These are phyloP conservation scores for Melaleuca quinquenervia DNA, from an alignment of 345 rosid genomes.

Conservation along the genomic window DNA sequence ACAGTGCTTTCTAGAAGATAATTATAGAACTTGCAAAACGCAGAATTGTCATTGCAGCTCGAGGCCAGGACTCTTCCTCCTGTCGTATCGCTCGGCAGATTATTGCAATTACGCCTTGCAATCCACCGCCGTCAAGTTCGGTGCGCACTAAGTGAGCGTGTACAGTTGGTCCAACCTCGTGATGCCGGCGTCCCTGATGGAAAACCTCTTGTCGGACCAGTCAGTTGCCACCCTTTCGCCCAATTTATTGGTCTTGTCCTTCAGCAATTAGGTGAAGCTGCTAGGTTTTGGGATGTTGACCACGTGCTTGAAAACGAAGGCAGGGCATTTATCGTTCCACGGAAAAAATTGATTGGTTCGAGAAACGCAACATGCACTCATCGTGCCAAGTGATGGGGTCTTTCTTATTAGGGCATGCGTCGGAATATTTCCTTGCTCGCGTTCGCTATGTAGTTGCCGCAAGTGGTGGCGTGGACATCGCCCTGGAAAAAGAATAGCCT, in stretches of 20 bases:
- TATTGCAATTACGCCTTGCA: too few species aligned
- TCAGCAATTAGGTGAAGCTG: conserved; percentile 1
- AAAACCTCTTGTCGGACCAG: conserved; percentile 3
- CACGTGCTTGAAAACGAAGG: background rate
- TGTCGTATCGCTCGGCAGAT: background rate
- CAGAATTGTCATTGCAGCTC: conserved; percentile 33
- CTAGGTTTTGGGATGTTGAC: background rate
- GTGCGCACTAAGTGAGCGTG: too few species aligned
- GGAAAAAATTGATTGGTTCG: background rate
- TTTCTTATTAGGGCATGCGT: conserved; percentile 3
- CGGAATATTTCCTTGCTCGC: conserved; percentile 1
- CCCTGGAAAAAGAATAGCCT: conserved; percentile 26
- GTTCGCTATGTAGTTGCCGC: conserved; percentile 4
- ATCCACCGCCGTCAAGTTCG: too few species aligned
- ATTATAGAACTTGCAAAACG: conserved; percentile 22
- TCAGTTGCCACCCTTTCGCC: conserved; percentile 1
- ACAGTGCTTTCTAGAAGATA: background rate
- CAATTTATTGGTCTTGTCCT: background rate
- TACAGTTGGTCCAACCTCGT: too few species aligned
- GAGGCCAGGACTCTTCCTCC: conserved; percentile 22
- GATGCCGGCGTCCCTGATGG: too few species aligned
- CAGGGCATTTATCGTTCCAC: accelerated
- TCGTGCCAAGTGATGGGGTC: conserved; percentile 13
- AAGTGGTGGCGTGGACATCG: background rate
- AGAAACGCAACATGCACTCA: conserved; percentile 12